Base-by-base conservation (phyloP, 768 basidiomycete species). In the Podaxis sp. region DNA sequence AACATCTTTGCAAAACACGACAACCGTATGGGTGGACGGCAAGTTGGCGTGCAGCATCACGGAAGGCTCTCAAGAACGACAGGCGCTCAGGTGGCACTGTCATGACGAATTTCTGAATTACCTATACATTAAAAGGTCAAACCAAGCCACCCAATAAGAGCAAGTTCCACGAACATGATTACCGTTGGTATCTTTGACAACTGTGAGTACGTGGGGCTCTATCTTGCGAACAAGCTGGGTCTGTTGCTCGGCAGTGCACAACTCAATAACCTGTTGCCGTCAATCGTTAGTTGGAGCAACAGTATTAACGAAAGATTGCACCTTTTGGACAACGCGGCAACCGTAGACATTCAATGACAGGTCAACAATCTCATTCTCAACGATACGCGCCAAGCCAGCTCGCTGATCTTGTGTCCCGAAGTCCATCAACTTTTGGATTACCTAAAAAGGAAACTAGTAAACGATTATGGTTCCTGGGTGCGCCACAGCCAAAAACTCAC, bases 311-410 rank as follows among this genome's bases (percentile, higher is more conserved):
- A 41, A 24, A 27, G 41, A 4, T 27, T 66, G 25, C 64, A 92
- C 93, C 88, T 94, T 94, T 73, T 96, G 94, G 19, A 96, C 89
- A 6, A 98, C 95, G 13, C 96, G 86, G 75, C 96, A 99, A 3
- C 96, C 96, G 73, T 98, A 98, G 84, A 96, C 93, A 70, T 98
- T 92, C 59, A 91, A 77, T 9, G 94, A 91, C 57, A 98, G 78
- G 15, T 82, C 76, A 3, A 94, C 76, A 38, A 95, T 80, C 69
- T 90, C 87, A 0, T 87, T 87, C 69, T 93, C 88, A 83, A 99
- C 89, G 7, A 84, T 79, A 56, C 77, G 82, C 1, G 85, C 88
- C 50, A 98, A 78, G 22, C 82, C 76, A 7, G 82, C 83, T 69
- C 88, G 90, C 72, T 98, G 95, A 6, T 79, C 74, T n/a, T 59